Conservation (phyloP, 768 basidiomycete genomes). For the Auricularia sp. region DNA sequence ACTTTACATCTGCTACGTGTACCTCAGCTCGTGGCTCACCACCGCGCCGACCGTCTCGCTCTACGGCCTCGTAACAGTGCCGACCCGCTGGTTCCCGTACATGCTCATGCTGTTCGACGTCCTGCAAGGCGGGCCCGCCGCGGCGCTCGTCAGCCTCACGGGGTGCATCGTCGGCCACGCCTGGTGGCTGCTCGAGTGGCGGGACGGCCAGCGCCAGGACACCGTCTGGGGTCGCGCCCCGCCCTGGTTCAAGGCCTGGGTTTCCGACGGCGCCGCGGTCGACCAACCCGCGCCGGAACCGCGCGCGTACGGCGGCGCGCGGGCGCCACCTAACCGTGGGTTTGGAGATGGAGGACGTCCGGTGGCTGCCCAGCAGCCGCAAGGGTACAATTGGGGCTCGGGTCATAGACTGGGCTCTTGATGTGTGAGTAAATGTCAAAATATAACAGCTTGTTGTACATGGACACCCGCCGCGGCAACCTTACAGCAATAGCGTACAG, state of each 20-base stretch:
- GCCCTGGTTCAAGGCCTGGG: background rate
- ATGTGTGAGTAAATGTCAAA: no score
- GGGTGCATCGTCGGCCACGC: slow-evolving; percentile 71
- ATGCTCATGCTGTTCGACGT: slow-evolving; percentile 65
- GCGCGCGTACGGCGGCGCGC: slow-evolving; percentile 27
- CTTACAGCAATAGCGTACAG: no score
- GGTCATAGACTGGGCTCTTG: slow-evolving; percentile 39
- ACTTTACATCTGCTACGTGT: slow-evolving; percentile 56
- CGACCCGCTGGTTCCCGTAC: slow-evolving; percentile 65
- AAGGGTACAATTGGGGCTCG: slow-evolving; percentile 42
- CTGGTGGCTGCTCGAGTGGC: slow-evolving; percentile 46
- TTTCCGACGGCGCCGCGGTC: background rate
- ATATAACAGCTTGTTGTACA: no score
- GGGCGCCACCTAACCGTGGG: slow-evolving; percentile 44
- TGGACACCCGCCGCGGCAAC: no score
- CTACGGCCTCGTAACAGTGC: slow-evolving; percentile 70
- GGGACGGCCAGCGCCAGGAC: slow-evolving; percentile 4
- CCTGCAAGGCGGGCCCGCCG: slow-evolving; percentile 38
- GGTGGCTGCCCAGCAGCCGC: slow-evolving; percentile 13
- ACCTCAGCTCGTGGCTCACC: slow-evolving; percentile 57
- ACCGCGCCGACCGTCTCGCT: slow-evolving; percentile 60
- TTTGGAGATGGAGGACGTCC: slow-evolving; percentile 25
- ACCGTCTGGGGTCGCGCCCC: background rate
- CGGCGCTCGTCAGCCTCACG: slow-evolving; percentile 47
- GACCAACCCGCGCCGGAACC: background rate